phyloP scores from a whole-genome alignment of 202 grass and related monocot genomes.

The Schoenoplectus triqueter region DNA sequence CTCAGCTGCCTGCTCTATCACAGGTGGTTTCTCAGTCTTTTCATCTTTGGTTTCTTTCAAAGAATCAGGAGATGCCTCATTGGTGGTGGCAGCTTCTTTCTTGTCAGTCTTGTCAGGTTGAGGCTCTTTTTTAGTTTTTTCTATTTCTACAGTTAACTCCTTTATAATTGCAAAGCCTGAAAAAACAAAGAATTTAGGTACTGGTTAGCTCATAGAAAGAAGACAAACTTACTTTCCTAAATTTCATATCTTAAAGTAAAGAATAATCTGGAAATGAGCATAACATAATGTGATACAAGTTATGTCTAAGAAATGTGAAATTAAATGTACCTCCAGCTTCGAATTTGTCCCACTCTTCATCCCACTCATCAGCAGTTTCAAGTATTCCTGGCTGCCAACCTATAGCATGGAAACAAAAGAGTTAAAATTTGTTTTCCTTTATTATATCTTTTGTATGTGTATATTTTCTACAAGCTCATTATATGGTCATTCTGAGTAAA shows the following conservation, averaged over 20 bases:
- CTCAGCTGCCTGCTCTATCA: slow-evolving; percentile 49
- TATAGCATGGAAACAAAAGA: slow-evolving; percentile 41
- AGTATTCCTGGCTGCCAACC: slow-evolving; percentile 98
- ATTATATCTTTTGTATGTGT: not conserved
- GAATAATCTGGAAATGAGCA: not conserved
- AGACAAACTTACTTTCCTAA: slow-evolving; percentile 2
- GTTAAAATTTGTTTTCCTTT: not conserved
- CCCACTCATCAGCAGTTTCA: slow-evolving; percentile 68
- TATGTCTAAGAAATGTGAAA: slow-evolving; percentile 32
- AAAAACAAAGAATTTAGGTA: slow-evolving; percentile 38
- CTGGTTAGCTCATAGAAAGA: slow-evolving; percentile 21
- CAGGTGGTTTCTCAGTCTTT: slow-evolving; percentile 59
- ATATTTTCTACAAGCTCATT: slow-evolving; percentile 6
- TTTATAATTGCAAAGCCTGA: slow-evolving; percentile 90
- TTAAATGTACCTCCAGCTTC: slow-evolving; percentile 74
- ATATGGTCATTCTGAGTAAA: slow-evolving; percentile 30
- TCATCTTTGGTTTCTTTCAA: slow-evolving; percentile 54
- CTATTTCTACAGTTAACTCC: slow-evolving; percentile 87
- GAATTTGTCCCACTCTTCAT: slow-evolving; percentile 95
- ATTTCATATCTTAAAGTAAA: not conserved
- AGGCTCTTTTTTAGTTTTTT: slow-evolving; percentile 61
- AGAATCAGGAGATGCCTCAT: slow-evolving; percentile 50
- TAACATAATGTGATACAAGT: slow-evolving; percentile 7
- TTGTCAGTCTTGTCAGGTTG: slow-evolving; percentile 55
- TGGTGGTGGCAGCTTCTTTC: slow-evolving; percentile 40